phyloP scores from a whole-genome alignment of 768 basidiomycete species.

The Holtermannia corniformis region DNA sequence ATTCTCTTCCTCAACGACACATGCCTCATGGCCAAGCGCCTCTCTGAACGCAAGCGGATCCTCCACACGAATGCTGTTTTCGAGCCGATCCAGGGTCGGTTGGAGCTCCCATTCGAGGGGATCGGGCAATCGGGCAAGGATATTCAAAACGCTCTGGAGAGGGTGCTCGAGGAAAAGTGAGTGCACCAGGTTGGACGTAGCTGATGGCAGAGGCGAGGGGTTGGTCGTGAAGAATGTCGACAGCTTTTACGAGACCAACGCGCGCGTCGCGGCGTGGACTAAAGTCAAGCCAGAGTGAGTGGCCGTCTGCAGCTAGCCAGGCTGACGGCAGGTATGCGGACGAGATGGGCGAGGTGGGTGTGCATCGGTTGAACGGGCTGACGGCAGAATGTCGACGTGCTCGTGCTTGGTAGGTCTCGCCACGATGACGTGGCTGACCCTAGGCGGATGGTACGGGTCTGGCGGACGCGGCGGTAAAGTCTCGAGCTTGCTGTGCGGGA shows the following conservation, averaged over 20 bases:
- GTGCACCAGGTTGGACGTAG: slow-evolving; percentile 6
- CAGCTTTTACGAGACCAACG: slow-evolving; percentile 73
- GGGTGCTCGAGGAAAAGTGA: slow-evolving; percentile 60
- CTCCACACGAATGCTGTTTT: slow-evolving; percentile 45
- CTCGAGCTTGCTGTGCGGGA: slow-evolving; percentile 80
- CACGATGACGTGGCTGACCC: background rate
- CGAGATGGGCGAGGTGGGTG: slow-evolving; percentile 36
- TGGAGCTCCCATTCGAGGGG: slow-evolving; percentile 67
- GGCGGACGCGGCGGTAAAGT: slow-evolving; percentile 80
- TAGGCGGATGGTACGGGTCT: slow-evolving; percentile 79
- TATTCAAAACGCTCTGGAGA: slow-evolving; percentile 67
- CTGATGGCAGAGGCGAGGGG: slow-evolving; percentile 67
- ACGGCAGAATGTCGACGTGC: slow-evolving; percentile 77
- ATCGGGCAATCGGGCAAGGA: slow-evolving; percentile 72
- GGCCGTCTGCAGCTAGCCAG: background rate
- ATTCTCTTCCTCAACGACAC: slow-evolving; percentile 66
- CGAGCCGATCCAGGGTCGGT: slow-evolving; percentile 55
- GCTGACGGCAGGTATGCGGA: slow-evolving; percentile 32
- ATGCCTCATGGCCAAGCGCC: slow-evolving; percentile 61
- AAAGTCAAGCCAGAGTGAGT: slow-evolving; percentile 53
- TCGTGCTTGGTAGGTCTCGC: slow-evolving; percentile 65
- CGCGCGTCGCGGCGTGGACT: slow-evolving; percentile 83
- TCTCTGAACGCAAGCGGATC: slow-evolving; percentile 69
- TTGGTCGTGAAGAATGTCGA: slow-evolving; percentile 80
- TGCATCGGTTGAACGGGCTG: too few species aligned